These are phyloP conservation scores for Mycena filopes DNA, from an alignment of 768 basidiomycete species.

Conservation along the genomic window DNA sequence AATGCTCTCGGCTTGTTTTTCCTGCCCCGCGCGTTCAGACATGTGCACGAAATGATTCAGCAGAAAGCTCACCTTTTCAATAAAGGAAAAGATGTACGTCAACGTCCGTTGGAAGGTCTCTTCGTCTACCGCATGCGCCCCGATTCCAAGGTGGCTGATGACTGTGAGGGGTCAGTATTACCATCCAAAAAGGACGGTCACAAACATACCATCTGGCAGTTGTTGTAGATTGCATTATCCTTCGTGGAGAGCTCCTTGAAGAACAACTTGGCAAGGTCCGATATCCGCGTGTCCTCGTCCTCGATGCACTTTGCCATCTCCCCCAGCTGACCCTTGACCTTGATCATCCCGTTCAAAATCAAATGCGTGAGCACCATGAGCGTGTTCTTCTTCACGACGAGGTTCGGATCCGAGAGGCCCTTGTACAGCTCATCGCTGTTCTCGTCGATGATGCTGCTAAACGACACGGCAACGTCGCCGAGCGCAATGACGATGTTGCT, in stretches of 20 bases:
- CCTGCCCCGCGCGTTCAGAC: slow-evolving; percentile 55
- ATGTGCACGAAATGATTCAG: neutral
- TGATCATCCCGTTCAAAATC: slow-evolving; percentile 99
- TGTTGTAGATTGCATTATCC: slow-evolving; percentile 99
- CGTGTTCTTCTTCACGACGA: slow-evolving; percentile 98
- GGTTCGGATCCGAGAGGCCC: slow-evolving; percentile 86
- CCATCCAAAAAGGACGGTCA: neutral
- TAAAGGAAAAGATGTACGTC: slow-evolving; percentile 94
- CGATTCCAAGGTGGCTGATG: slow-evolving; percentile 93
- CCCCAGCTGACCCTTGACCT: slow-evolving; percentile 98
- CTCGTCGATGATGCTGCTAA: slow-evolving; percentile 96
- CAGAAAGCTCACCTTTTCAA: slow-evolving; percentile 81
- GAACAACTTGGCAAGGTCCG: slow-evolving; percentile 97
- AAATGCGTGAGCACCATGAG: slow-evolving; percentile 98
- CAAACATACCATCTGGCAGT: slow-evolving; percentile 88
- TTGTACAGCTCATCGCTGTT: slow-evolving; percentile 96
- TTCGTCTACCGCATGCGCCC: slow-evolving; percentile 92
- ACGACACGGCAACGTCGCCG: slow-evolving; percentile 98
- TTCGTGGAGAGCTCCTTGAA: slow-evolving; percentile 96
- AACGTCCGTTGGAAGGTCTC: slow-evolving; percentile 92
- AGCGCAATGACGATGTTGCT: slow-evolving; percentile 98
- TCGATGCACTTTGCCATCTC: slow-evolving; percentile 99
- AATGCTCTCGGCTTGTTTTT: slow-evolving; percentile 97
- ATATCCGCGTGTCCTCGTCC: slow-evolving; percentile 86
- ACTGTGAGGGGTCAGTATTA: slow-evolving; percentile 56